These are phyloP conservation scores for Clonostachys rosea DNA, from an alignment of 2,329 filamentous ascomycete species.

Conservation along the genomic window DNA sequence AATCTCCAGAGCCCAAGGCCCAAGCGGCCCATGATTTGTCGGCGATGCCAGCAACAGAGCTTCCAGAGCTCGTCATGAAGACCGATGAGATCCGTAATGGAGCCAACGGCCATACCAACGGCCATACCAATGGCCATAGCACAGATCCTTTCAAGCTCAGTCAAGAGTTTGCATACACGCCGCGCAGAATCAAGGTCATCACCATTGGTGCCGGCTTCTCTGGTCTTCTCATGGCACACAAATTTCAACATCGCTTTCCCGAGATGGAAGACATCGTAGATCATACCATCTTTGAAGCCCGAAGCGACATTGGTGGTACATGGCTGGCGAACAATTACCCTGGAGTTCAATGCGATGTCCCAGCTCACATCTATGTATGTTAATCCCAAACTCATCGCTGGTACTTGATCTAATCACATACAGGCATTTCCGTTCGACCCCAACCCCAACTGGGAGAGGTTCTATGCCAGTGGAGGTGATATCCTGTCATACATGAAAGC, in stretches of 20 bases:
- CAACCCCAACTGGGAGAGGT: slow-evolving; percentile 53
- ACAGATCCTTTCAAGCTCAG: no score
- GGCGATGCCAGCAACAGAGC: no score
- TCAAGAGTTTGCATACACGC: slow-evolving; percentile 9
- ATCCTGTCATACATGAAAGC: slow-evolving; percentile 44
- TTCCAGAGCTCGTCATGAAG: no score
- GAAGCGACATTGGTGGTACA: slow-evolving; percentile 48
- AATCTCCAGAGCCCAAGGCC: no score
- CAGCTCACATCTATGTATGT: no score
- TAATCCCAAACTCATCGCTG: no score
- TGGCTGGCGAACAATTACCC: slow-evolving; percentile 58
- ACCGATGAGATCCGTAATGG: no score
- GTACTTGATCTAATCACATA: no score
- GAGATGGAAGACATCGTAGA: slow-evolving; percentile 19
- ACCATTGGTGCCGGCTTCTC: slow-evolving; percentile 20
- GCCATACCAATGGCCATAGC: neutral
- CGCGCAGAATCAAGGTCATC: slow-evolving; percentile 16
- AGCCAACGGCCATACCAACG: neutral
- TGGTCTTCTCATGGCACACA: slow-evolving; percentile 17
- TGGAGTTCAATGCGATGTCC: slow-evolving; percentile 38
- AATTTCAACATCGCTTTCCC: slow-evolving; percentile 13
- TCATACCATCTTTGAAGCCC: slow-evolving; percentile 48
- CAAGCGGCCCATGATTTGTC: no score
- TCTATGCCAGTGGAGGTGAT: slow-evolving; percentile 54
- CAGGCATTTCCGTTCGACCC: neutral